These are phyloP conservation scores for Starmerella stigmatis DNA, from an alignment of 805 yeast genomes.

Conservation along the genomic window DNA sequence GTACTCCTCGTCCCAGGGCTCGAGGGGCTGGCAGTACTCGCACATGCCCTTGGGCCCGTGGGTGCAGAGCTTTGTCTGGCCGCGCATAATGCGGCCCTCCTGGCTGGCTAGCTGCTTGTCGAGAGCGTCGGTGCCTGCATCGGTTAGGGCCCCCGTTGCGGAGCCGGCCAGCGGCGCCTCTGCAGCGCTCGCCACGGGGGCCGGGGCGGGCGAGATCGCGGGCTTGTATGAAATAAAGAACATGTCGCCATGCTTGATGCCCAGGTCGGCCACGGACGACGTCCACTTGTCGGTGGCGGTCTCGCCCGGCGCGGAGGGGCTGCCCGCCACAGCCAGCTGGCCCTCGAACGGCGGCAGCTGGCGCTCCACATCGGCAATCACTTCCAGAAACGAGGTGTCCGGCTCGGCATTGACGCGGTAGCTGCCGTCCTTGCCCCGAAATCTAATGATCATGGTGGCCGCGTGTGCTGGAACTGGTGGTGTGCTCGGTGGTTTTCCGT, in stretches of 20 bases:
- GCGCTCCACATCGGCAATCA: constrained; percentile 31
- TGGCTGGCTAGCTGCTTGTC: constrained; percentile 57
- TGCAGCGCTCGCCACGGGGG: not conserved
- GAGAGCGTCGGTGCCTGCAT: constrained; percentile 9
- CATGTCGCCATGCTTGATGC: constrained; percentile 48
- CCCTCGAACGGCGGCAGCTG: constrained; percentile 32
- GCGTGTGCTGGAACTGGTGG: too few relatives aligned
- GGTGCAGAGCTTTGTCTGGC: constrained; percentile 54
- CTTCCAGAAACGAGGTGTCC: constrained; percentile 36
- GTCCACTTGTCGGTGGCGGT: constrained; percentile 32
- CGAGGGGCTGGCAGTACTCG: constrained; percentile 89
- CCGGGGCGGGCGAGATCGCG: not conserved
- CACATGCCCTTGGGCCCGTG: constrained; percentile 96
- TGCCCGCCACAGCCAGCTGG: constrained; percentile 33
- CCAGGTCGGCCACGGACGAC: constrained; percentile 29
- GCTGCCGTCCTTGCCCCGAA: constrained; percentile 77
- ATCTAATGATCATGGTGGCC: constrained; percentile 58
- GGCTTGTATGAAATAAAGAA: constrained; percentile 36
- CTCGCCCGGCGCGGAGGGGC: constrained; percentile 39
- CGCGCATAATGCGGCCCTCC: constrained; percentile 63
- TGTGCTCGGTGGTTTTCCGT: not conserved
- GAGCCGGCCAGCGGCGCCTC: not conserved
- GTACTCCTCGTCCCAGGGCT: constrained; percentile 84
- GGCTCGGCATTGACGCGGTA: constrained; percentile 51
- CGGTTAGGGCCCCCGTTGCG: not conserved